Percentiles rank a stretch among this genome's conserved stretches.
Conservation (phyloP, 164 flowering plant genomes). For the Protea cynaroides region DNA sequence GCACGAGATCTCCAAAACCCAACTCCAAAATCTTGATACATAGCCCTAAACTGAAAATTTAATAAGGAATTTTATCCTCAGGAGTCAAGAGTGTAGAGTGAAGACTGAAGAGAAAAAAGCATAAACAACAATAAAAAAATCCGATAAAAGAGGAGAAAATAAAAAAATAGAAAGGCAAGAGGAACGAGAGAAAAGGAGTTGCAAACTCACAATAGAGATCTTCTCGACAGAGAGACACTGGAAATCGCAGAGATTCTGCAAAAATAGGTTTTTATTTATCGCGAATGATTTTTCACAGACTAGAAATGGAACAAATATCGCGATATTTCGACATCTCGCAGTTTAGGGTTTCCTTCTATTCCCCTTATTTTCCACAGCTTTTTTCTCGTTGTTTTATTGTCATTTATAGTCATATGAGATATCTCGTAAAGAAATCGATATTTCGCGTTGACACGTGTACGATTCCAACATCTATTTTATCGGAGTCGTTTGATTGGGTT, state of each 20-base stretch:
- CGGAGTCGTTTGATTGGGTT: too few relatives aligned
- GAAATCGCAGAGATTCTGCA: constrained; percentile 6
- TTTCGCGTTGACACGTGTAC: too few relatives aligned
- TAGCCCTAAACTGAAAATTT: not conserved
- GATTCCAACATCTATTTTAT: too few relatives aligned
- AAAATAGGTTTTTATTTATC: constrained; percentile 1
- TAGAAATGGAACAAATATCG: not conserved
- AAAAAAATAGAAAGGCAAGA: too few relatives aligned
- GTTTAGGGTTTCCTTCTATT: not conserved
- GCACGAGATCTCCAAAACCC: not conserved
- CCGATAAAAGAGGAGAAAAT: not conserved
- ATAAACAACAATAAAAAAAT: not conserved
- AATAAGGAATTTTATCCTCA: too few relatives aligned
- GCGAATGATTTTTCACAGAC: not conserved
- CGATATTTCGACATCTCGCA: not conserved
- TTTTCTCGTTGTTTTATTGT: too few relatives aligned
- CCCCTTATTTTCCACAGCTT: not conserved
- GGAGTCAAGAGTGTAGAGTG: too few relatives aligned
- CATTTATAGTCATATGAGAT: too few relatives aligned
- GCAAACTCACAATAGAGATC: not conserved
- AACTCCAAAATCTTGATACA: not conserved
- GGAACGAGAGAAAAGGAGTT: too few relatives aligned
- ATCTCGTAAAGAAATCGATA: too few relatives aligned
- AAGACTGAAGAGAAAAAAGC: not conserved
- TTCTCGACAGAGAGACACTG: constrained; percentile 1